Base-by-base conservation (phyloP, 2,329 filamentous ascomycete species). In the Monosporascus ibericus region DNA sequence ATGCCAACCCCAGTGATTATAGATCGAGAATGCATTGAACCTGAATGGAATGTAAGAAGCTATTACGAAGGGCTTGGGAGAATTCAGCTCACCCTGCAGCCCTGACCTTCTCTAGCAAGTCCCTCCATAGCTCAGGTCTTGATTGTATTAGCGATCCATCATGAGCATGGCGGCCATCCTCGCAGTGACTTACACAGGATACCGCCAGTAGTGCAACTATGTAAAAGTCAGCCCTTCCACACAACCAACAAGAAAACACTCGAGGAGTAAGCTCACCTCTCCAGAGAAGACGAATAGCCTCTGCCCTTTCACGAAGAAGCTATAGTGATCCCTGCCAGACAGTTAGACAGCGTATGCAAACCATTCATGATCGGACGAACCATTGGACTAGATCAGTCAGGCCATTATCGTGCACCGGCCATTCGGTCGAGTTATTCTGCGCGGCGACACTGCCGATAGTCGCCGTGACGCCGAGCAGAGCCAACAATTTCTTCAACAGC, bases 1-100 rank as follows among this genome's bases (percentile, higher is more conserved):
- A 50, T 74, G 72, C 48, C 68, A 74, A 7, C 70, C 70, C 72
- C 72, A 73, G 49, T 69, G 68, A 44, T 66, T 69, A 58, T 74
- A 74, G 52, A 74, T 72, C 42, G 69, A 71, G 54, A 73, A 74
- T 1, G 71, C 64, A 48, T 72, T 74, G 65, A 74, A 74, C 6
- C 71, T 69, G 47, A 9, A 27, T 55, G 14, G 9, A 55, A 25
- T 30, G 9, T 24, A 7, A n/a, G 14, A 30, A 20, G 6, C 25
- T 25, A 42, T 8, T 20, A 4, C 20, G 7, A 11, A 5, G 3
- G 6, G 14, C 6, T 30, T 11, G 1, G n/a, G 14, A 8, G 1
- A 40, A 36, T 5, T 18, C 44, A 11, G 8, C 57, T 58, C 59
- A 70, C 68, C 68, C 71, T 18, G 70, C 70, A 1, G 72, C 71